phyloP scores from a whole-genome alignment of 1,284 basidiomycete genomes.

The Heterobasidion annosum region DNA sequence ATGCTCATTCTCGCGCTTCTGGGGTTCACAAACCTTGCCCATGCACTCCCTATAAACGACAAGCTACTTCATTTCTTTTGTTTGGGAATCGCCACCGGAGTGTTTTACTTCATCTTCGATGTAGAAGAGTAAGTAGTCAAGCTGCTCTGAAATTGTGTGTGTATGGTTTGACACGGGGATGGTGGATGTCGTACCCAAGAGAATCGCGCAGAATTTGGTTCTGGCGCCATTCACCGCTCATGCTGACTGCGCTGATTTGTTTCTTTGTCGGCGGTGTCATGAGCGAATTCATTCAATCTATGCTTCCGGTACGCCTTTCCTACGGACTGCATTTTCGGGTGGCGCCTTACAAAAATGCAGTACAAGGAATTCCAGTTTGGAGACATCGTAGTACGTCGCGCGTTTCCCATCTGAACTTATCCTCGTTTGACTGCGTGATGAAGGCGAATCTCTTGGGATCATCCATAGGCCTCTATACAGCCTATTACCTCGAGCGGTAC shows the following conservation, averaged over 20 bases:
- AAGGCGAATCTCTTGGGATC: slow-evolving; percentile 83
- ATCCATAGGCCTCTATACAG: slow-evolving; percentile 56
- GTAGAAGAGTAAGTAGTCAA: slow-evolving; percentile 64
- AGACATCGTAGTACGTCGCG: slow-evolving; percentile 55
- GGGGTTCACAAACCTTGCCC: slow-evolving; percentile 64
- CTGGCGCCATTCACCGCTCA: slow-evolving; percentile 72
- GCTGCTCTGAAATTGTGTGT: not conserved
- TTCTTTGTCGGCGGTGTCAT: slow-evolving; percentile 75
- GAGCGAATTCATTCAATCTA: slow-evolving; percentile 80
- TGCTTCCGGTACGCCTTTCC: slow-evolving; percentile 55
- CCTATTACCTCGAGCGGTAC: slow-evolving; percentile 63
- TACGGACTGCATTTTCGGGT: not conserved
- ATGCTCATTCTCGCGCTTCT: slow-evolving; percentile 63
- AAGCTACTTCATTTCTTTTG: slow-evolving; percentile 82
- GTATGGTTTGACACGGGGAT: not conserved
- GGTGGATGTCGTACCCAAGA: slow-evolving; percentile 25
- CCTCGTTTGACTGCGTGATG: slow-evolving; percentile 5
- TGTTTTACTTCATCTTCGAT: slow-evolving; percentile 85
- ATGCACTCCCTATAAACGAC: slow-evolving; percentile 67
- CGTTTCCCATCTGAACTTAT: slow-evolving; percentile 7
- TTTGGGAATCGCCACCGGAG: slow-evolving; percentile 66
- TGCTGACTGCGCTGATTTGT: slow-evolving; percentile 62
- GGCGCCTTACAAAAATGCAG: slow-evolving; percentile 22
- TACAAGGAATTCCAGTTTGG: slow-evolving; percentile 75
- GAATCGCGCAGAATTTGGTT: slow-evolving; percentile 72